These are phyloP conservation scores for Phytophthora colocasiae DNA, from an alignment of 352 stramenopile species.

Conservation along the genomic window DNA sequence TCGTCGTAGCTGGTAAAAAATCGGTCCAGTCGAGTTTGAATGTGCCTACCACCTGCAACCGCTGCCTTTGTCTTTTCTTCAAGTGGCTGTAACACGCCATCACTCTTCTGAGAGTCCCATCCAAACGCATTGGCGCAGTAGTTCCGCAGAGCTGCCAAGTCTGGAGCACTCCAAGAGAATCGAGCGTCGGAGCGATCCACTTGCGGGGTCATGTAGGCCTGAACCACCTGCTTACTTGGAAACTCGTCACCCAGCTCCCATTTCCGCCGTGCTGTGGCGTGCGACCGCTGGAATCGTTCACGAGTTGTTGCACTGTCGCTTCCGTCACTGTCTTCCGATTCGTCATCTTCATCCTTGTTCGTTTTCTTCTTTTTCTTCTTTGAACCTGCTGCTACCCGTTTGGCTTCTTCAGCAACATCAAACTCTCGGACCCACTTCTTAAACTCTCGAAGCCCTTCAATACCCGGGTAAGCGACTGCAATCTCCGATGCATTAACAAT, in stretches of 20 bases:
- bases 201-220: slow-evolving; percentile 94
- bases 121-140: slow-evolving; percentile 93
- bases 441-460: slow-evolving; percentile 91
- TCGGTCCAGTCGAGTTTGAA: slow-evolving; percentile 94
- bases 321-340: slow-evolving; percentile 39
- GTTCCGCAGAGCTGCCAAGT: slow-evolving; percentile 86
- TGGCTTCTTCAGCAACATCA: slow-evolving; percentile 62
- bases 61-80: slow-evolving; percentile 59
- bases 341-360: slow-evolving; percentile 37
- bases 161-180: slow-evolving; percentile 95
- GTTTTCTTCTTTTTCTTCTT: slow-evolving; percentile 62
- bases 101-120: slow-evolving; percentile 93
- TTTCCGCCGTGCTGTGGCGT: slow-evolving; percentile 89
- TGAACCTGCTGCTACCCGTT: slow-evolving; percentile 31
- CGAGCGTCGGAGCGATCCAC: slow-evolving; percentile 77
- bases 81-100: slow-evolving; percentile 92
- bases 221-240: slow-evolving; percentile 91
- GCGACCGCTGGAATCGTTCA: slow-evolving; percentile 92
- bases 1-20: slow-evolving; percentile 98
- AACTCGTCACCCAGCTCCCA: slow-evolving; percentile 96
- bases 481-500: slow-evolving; percentile 88
- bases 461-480: slow-evolving; percentile 76
- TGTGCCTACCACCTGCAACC: slow-evolving; percentile 32
- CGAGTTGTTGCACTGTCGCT: slow-evolving; percentile 53
- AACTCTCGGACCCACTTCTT: slow-evolving; percentile 74